phyloP scores from a whole-genome alignment of 208 protist genomes.

The Crithidia sp. region DNA sequence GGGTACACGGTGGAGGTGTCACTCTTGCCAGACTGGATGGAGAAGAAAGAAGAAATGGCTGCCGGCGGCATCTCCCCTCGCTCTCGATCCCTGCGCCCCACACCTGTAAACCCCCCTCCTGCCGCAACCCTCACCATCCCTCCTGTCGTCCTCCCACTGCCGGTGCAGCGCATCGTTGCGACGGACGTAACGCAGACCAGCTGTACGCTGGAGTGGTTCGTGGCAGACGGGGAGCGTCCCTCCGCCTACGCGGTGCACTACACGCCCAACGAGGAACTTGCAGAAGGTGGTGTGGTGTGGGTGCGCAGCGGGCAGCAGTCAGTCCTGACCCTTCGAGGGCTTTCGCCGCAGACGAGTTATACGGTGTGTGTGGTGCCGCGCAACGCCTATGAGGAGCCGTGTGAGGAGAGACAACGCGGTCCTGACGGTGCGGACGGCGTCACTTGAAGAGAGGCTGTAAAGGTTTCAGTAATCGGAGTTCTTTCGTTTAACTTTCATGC shows the following conservation, averaged over 20 bases:
- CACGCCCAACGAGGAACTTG: background rate
- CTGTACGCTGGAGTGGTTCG: constrained; percentile 3
- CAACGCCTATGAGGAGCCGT: constrained; percentile 18
- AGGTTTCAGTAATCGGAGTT: too few relatives aligned
- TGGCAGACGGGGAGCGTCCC: constrained; percentile 10
- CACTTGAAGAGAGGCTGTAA: too few relatives aligned
- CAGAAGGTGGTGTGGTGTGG: background rate
- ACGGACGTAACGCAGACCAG: background rate
- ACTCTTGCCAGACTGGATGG: constrained; percentile 3
- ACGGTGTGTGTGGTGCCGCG: constrained; percentile 17
- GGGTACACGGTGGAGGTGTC: constrained; percentile 15
- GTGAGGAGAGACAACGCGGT: constrained; percentile 12
- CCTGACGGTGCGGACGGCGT: constrained; percentile 14
- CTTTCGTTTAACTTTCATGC: too few relatives aligned
- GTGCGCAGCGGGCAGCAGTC: constrained; percentile 7
- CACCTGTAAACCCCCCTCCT: too few relatives aligned
- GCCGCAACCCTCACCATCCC: background rate
- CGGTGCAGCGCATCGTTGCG: constrained; percentile 6
- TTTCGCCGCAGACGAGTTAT: constrained; percentile 11
- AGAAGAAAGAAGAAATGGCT: too few relatives aligned
- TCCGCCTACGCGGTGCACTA: constrained; percentile 10
- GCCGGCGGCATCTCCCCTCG: background rate
- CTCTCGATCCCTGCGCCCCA: too few relatives aligned
- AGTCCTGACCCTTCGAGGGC: background rate
- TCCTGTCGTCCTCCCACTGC: constrained; percentile 3